Evolutionary conservation across 2,329 filamentous ascomycete species (phyloP).

Genomic region (Colletotrichum tofieldiae): DNA sequence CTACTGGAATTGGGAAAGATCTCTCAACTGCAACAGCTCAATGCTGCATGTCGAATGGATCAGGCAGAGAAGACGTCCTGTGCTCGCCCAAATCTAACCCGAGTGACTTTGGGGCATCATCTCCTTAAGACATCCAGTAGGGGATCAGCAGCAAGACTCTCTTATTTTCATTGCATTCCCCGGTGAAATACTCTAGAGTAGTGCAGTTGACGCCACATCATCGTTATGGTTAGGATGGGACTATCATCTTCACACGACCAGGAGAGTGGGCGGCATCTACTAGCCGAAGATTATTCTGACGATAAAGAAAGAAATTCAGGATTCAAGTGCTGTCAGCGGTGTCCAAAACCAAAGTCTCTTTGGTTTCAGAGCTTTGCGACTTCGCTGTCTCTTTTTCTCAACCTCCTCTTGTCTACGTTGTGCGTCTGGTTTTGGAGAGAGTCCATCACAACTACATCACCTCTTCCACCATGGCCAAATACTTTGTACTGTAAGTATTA

Average conservation of each 20-base stretch:
- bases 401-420: neutral
- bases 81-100: neutral
- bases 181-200: neutral
- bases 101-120: neutral
- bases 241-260: neutral
- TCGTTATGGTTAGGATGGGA: neutral
- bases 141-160: neutral
- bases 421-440: neutral
- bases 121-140: neutral
- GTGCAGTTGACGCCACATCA: neutral
- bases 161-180: neutral
- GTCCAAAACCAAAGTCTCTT: neutral
- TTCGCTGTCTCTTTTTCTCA: neutral
- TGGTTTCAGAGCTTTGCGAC: neutral
- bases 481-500: neutral
- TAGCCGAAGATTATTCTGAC: neutral
- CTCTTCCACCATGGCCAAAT: neutral
- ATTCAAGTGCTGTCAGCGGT: neutral
- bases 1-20: neutral
- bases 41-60: neutral
- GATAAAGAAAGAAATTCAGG: neutral
- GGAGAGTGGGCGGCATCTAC: neutral
- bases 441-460: neutral
- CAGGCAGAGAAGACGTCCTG: neutral
- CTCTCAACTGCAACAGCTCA: neutral